A percentile compares a stretch with the other conserved stretches of the same genome.
Evolutionary conservation across 2,329 filamentous ascomycete species (phyloP).

Genomic region (Cladosporium sp.): DNA sequence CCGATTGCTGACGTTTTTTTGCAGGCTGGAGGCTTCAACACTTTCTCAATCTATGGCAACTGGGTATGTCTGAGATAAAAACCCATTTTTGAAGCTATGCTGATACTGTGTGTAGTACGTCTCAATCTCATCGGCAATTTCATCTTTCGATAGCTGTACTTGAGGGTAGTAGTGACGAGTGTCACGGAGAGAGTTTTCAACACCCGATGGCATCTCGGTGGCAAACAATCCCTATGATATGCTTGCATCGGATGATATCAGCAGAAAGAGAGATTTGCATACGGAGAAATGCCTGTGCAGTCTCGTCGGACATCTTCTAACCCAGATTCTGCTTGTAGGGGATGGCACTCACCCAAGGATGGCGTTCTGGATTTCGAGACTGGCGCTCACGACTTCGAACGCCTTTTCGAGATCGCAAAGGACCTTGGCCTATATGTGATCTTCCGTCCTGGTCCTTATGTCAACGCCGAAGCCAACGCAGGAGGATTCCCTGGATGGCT

Average conservation of each 20-base stretch:
- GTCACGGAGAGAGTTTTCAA: not conserved
- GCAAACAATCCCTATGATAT: not conserved
- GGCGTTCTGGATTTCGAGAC: constrained; percentile 52
- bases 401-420: constrained; percentile 74
- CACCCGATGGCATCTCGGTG: not conserved
- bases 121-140: not conserved
- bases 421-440: constrained; percentile 76
- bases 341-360: constrained; percentile 45
- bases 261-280: not conserved
- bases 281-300: not conserved
- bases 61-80: constrained; percentile 48
- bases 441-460: constrained; percentile 47
- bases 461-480: constrained; percentile 75
- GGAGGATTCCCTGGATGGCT: constrained; percentile 83
- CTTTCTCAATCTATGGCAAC: constrained; percentile 75
- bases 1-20: not conserved
- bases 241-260: not conserved
- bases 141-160: not conserved
- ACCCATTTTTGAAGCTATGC: not conserved
- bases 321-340: constrained; percentile 25
- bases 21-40: constrained; percentile 70
- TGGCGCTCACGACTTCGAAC: constrained; percentile 62
- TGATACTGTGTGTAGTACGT: not conserved
- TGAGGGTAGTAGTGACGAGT: not conserved
- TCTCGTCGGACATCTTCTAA: not conserved